Conservation (phyloP, 495 filamentous ascomycete species). For the Oleoguttula mirabilis region DNA sequence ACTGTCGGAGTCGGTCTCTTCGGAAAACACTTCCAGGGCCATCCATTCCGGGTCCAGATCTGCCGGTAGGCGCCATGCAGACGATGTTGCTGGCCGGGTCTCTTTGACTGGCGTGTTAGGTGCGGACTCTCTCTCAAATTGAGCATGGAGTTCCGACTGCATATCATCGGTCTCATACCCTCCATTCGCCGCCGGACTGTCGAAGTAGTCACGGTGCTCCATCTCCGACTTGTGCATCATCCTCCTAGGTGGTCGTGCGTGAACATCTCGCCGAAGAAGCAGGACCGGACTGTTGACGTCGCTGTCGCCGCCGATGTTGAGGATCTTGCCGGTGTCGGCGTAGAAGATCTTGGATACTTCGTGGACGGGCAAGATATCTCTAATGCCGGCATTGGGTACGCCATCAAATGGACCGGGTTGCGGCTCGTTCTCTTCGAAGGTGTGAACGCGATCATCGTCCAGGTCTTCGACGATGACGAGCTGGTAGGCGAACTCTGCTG, state of each 20-base stretch:
- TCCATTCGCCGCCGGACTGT: neutral
- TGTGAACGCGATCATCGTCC: slow-evolving; percentile 81
- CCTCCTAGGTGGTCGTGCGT: slow-evolving; percentile 57
- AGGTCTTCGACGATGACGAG: slow-evolving; percentile 83
- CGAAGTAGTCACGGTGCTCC: slow-evolving; percentile 28
- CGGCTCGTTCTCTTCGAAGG: slow-evolving; percentile 53
- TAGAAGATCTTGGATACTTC: slow-evolving; percentile 96
- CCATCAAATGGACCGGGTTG: slow-evolving; percentile 58
- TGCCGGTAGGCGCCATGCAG: slow-evolving; percentile 55
- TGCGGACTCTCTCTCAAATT: slow-evolving; percentile 43
- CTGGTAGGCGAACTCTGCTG: slow-evolving; percentile 76
- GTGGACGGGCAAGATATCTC: slow-evolving; percentile 75
- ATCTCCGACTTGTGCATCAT: slow-evolving; percentile 37
- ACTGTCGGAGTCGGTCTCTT: slow-evolving; percentile 41
- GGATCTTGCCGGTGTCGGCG: slow-evolving; percentile 84
- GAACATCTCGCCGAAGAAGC: slow-evolving; percentile 70
- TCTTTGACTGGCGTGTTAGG: slow-evolving; percentile 2
- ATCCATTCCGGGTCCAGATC: slow-evolving; percentile 92
- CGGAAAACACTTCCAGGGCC: slow-evolving; percentile 76
- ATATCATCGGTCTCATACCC: slow-evolving; percentile 24
- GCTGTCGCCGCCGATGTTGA: slow-evolving; percentile 71
- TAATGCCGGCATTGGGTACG: slow-evolving; percentile 60
- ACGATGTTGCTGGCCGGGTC: neutral
- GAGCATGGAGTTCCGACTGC: slow-evolving; percentile 56
- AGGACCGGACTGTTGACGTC: slow-evolving; percentile 79